A percentile compares a stretch with the other conserved stretches of the same genome.
phyloP scores from a whole-genome alignment of 2,329 filamentous ascomycete genomes.

The Colletotrichum zoysiae region DNA sequence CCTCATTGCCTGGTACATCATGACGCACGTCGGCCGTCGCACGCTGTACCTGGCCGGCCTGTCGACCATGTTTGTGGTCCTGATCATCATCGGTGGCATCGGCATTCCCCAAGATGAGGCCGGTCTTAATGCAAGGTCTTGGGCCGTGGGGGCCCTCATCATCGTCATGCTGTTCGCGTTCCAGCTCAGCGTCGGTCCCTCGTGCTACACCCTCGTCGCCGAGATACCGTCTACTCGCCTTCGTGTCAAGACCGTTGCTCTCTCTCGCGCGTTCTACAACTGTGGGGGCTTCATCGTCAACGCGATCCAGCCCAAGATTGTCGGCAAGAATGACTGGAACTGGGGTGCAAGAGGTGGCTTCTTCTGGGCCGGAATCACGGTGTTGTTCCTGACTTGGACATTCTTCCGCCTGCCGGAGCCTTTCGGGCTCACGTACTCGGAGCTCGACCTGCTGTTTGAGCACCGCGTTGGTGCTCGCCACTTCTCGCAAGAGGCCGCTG shows the following conservation, averaged over 20 bases:
- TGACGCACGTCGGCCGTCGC: constrained; percentile 54
- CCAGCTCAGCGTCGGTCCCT: constrained; percentile 53
- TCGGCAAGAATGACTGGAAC: constrained; percentile 45
- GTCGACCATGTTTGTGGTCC: constrained; percentile 54
- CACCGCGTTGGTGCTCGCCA: constrained; percentile 42
- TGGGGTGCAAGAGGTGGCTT: constrained; percentile 49
- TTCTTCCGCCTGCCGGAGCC: constrained; percentile 50
- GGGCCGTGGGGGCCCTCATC: constrained; percentile 55
- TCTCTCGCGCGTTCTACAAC: constrained; percentile 58
- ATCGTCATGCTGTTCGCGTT: constrained; percentile 60
- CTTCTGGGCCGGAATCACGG: constrained; percentile 48
- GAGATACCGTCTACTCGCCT: constrained; percentile 61
- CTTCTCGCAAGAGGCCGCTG: constrained; percentile 41
- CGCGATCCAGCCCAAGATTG: constrained; percentile 40
- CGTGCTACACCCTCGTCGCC: constrained; percentile 60
- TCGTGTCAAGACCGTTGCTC: constrained; percentile 60
- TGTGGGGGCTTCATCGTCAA: constrained; percentile 55
- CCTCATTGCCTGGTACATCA: constrained; percentile 55
- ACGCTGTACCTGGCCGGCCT: constrained; percentile 57
- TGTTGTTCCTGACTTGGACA: constrained; percentile 48
- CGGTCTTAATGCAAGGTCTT: constrained; percentile 55
- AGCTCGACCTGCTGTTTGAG: constrained; percentile 47
- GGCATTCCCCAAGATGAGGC: constrained; percentile 45
- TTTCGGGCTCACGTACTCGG: constrained; percentile 45
- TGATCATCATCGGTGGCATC: constrained; percentile 52